phyloP scores from a whole-genome alignment of 495 filamentous ascomycete genomes.

The Oleoguttula mirabilis region DNA sequence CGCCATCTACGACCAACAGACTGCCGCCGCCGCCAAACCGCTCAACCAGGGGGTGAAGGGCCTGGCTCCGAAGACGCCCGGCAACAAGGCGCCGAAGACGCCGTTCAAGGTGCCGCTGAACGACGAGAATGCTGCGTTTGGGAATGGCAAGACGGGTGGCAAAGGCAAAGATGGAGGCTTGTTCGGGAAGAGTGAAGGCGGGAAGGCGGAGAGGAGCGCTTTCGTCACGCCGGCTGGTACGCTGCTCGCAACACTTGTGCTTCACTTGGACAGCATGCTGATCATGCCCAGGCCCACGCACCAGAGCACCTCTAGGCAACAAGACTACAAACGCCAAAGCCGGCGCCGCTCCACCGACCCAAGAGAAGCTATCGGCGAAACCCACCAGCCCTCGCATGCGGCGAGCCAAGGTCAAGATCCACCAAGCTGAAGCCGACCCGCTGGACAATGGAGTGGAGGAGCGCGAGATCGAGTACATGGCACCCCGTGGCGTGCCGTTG shows the following conservation, averaged over 20 bases:
- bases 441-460: slow-evolving; percentile 45
- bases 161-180: slow-evolving; percentile 47
- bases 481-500: slow-evolving; percentile 38
- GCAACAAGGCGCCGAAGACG: slow-evolving; percentile 59
- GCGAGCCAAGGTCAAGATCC: slow-evolving; percentile 34
- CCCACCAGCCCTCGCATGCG: slow-evolving; percentile 40
- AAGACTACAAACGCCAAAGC: slow-evolving; percentile 96
- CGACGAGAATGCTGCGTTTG: slow-evolving; percentile 70
- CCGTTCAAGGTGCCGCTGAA: slow-evolving; percentile 73
- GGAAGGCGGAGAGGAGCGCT: slow-evolving; percentile 43
- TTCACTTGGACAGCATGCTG: neutral
- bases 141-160: slow-evolving; percentile 45
- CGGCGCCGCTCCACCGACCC: slow-evolving; percentile 41
- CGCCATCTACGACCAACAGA: slow-evolving; percentile 61
- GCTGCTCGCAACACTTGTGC: slow-evolving; percentile 9
- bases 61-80: slow-evolving; percentile 66
- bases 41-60: slow-evolving; percentile 54
- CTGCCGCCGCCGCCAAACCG: slow-evolving; percentile 64
- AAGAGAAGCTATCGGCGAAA: slow-evolving; percentile 33
- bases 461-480: slow-evolving; percentile 66
- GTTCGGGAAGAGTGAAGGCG: slow-evolving; percentile 29
- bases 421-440: slow-evolving; percentile 35
- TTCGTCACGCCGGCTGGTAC: slow-evolving; percentile 80
- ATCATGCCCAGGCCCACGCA: slow-evolving; percentile 35
- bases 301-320: slow-evolving; percentile 70